Conservation (phyloP, 345 rosid genomes). For the Acer saccharum region DNA sequence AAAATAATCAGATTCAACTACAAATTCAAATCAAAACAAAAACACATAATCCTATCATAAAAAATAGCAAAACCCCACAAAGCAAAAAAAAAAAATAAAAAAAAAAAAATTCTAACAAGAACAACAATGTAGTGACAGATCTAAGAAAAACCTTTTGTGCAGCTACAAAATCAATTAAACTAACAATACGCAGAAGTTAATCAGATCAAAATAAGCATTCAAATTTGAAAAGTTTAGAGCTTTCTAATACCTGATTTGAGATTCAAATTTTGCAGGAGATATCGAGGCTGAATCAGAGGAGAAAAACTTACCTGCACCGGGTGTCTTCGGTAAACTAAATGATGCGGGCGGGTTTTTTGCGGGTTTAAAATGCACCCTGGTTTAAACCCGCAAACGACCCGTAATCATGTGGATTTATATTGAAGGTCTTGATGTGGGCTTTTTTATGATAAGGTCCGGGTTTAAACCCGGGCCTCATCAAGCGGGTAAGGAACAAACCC, state of each 20-base stretch:
- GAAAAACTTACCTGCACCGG: no score
- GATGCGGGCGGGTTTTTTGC: no score
- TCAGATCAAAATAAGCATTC: background rate
- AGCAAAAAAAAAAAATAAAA: background rate
- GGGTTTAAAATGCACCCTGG: no score
- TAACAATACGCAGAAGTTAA: background rate
- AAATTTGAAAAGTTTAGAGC: no score
- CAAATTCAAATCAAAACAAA: constrained; percentile 15
- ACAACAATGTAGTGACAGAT: background rate
- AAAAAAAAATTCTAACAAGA: background rate
- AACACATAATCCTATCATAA: no score
- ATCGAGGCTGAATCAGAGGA: background rate
- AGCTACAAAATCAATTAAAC: background rate
- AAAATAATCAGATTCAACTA: background rate
- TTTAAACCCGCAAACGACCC: no score
- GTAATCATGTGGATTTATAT: no score
- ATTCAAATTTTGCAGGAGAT: constrained; percentile 18
- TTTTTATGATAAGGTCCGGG: no score
- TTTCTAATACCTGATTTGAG: constrained; percentile 14
- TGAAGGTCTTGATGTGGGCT: no score
- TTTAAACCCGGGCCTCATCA: no score
- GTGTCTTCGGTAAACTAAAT: no score
- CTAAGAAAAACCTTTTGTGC: background rate
- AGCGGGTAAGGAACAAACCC: no score
- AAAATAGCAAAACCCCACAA: background rate